Evolutionary conservation across 164 flowering plant species (phyloP), one percentile per base, ranked within the genome.

Genomic region (Echeveria elegans): DNA sequence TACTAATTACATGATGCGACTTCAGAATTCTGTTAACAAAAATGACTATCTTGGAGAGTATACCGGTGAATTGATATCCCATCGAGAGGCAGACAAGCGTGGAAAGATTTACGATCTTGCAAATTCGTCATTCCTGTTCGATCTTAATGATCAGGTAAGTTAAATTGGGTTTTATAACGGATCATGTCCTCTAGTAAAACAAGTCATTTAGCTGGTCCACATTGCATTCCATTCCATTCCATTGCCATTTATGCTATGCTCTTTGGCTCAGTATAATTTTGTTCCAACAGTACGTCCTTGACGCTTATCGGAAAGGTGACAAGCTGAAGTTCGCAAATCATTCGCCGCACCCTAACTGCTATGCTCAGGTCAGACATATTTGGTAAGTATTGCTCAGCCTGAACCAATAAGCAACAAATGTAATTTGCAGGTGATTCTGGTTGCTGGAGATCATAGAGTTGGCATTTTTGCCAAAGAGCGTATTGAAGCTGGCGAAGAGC

Each of bases 101-200:
- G 98, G 97, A 66, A 92, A 95, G 86, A 92, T 92, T 37, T 95
- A 95, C 73, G 99, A 95, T 67, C 92, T 96, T 48, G 97, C 87
- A 77, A 92, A 92, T 73, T 87, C 97, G 21, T 95, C 99, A 45
- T 95, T 92, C 78, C 98, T 95, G 24, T 95, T 95, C 81, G 89
- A 95, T 75, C 72, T 95, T 66, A 90, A 95, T 79, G 95, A 95
- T 76, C 99, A 92, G 92, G 99, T 9, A 43, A 12, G 18, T 43
- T 43, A 34, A 34, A 3, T 34, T 7, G 7, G 3, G 37, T 34
- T 34, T 34, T n/a, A n/a, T n/a, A n/a, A n/a, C 37, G 7, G 37
- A 34, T 34, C 72, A 81, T 69, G 37, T 73, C 62, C 56, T 4
- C n/a, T 18, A 45, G n/a, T n/a, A n/a, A n/a, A n/a, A n/a, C n/a